Evolutionary conservation across 805 yeast genomes (phyloP).

Genomic region (Maudiozyma bulderi): DNA sequence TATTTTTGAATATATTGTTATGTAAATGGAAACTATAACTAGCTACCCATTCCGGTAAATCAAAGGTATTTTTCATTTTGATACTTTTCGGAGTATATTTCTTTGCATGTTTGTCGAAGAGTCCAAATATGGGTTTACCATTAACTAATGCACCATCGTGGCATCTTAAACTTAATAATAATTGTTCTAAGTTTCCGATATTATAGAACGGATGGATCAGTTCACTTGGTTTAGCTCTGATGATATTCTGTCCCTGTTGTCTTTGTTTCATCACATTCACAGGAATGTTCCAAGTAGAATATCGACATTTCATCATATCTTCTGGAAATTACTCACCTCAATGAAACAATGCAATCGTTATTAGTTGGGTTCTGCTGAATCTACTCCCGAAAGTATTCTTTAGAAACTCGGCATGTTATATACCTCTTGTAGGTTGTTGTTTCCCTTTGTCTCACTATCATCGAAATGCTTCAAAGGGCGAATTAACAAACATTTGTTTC

Average conservation of each 20-base stretch:
- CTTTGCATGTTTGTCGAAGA: slow-evolving; percentile 1
- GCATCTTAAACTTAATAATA: slow-evolving; percentile 16
- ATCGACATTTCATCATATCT: background rate
- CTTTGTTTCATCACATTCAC: background rate
- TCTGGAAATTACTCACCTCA: no score
- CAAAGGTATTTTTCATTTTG: slow-evolving; percentile 5
- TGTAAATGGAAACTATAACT: slow-evolving; percentile 1
- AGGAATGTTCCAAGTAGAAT: slow-evolving; percentile 1
- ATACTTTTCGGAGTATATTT: slow-evolving; percentile 1
- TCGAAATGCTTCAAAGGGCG: no score
- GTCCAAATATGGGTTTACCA: slow-evolving; percentile 12
- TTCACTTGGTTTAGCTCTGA: slow-evolving; percentile 5
- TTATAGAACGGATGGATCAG: slow-evolving; percentile 23
- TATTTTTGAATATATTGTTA: background rate
- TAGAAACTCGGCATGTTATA: no score
- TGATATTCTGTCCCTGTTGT: background rate
- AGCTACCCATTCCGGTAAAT: slow-evolving; percentile 15
- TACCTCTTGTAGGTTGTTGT: no score
- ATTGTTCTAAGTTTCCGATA: slow-evolving; percentile 16
- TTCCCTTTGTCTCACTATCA: no score
- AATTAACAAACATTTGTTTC: no score
- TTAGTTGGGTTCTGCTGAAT: no score
- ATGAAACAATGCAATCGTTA: no score
- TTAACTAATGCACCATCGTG: slow-evolving; percentile 11
- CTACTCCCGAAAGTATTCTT: no score